Conservation (phyloP, 805 yeast genomes). For the Jamesozyma piceae region DNA sequence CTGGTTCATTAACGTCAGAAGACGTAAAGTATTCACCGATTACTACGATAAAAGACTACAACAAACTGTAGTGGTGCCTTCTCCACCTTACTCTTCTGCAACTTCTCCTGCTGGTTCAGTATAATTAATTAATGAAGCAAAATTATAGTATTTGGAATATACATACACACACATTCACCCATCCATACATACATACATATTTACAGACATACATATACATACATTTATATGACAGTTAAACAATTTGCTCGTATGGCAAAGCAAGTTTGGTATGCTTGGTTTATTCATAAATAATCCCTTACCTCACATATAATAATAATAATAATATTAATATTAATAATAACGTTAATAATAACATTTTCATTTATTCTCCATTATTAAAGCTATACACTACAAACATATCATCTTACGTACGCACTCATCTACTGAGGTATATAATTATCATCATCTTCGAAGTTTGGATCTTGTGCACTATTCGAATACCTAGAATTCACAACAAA, state of each 20-base stretch:
- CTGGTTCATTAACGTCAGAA: conserved; percentile 83
- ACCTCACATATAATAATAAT: too few species aligned
- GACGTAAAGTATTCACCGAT: conserved; percentile 49
- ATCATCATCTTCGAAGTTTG: conserved; percentile 16
- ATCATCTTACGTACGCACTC: background rate
- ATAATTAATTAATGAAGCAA: too few species aligned
- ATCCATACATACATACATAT: background rate
- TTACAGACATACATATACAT: background rate
- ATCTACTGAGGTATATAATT: conserved; percentile 19
- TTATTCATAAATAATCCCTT: too few species aligned
- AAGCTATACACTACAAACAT: too few species aligned
- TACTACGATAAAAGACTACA: conserved; percentile 14
- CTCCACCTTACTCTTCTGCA: background rate
- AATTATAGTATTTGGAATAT: too few species aligned
- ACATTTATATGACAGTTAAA: background rate
- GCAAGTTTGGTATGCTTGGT: too few species aligned
- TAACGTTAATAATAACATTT: background rate
- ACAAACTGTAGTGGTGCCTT: background rate
- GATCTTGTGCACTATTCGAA: background rate
- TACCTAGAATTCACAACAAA: conserved; percentile 4
- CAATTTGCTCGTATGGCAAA: too few species aligned
- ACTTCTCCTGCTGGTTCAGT: background rate
- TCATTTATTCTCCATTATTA: background rate
- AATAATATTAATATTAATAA: too few species aligned
- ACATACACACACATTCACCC: background rate